Evolutionary conservation across 1,139 yeast genomes (phyloP), one percentile per base, ranked within the genome.

Genomic region (Yamadazyma trypodendri): DNA sequence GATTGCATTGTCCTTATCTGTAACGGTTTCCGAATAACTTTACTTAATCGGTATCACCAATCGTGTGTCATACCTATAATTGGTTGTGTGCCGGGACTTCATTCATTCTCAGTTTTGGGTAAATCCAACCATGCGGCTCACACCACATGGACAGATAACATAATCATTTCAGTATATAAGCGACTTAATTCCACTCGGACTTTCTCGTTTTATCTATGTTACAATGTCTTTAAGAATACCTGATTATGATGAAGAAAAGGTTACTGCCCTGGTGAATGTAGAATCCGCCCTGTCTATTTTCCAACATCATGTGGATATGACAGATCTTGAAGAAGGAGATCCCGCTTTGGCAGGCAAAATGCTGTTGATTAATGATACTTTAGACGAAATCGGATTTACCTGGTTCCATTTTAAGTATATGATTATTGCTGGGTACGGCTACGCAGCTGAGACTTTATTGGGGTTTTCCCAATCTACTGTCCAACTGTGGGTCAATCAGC

Each of bases 311-410:
- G 5, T 12, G 6, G 60, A 51, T 29, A 48, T 49, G 52, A 41
- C 40, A 16, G 57, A 44, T 8, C 48, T 53, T 10, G 60, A 49
- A 25, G 54, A 44, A 10, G 51, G 51, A 31, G 74, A 65, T 37
- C 46, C 46, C 4, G 61, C 58, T 4, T 52, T 68, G 16, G 49
- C 62, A 16, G 52, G 50, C 31, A 69, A 69, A 46, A 65, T 69
- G 60, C 52, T 49, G 34, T 50, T 67, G 10, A 48, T 75, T 37
- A 73, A 74, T 50, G 54, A 72, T 40, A 76, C 77, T 6, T 56
- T 74, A 22, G 78, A 73, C 46, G 75, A 74, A 42, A 70, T 74
- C 20, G 79, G 79, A 1, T 69, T 73, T 54, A 73, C 79, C 2
- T 59, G 68, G 68, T 69, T 67, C 46, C 77, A 73, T 42, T 51